phyloP scores from a whole-genome alignment of 768 basidiomycete species.

The Mycena maculata region DNA sequence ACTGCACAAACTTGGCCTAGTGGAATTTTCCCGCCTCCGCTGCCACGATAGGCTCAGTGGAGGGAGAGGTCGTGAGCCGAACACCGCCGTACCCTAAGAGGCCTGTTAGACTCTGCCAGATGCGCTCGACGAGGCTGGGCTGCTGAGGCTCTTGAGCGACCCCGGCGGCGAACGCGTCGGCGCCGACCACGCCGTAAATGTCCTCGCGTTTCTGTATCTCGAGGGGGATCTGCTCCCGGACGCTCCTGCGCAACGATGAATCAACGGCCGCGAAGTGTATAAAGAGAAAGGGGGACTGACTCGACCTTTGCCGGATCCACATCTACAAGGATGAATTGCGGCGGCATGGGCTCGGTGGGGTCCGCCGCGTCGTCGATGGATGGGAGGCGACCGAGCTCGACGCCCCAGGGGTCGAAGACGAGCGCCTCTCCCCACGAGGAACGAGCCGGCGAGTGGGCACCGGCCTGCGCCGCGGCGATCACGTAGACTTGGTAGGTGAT shows the following conservation, averaged over 20 bases:
- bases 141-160: neutral
- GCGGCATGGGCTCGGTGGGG: conserved; percentile 28
- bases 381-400: conserved; percentile 31
- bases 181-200: conserved; percentile 30
- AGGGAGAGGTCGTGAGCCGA: neutral
- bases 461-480: conserved; percentile 33
- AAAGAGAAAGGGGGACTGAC: conserved; percentile 8
- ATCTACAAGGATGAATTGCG: conserved; percentile 30
- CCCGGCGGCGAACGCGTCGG: neutral
- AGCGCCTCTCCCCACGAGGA: conserved; percentile 36
- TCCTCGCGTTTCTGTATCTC: conserved; percentile 34
- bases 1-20: too few relatives aligned
- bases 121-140: neutral
- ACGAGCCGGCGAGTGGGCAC: conserved; percentile 29
- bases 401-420: conserved; percentile 35
- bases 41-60: conserved; percentile 7
- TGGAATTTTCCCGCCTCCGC: conserved; percentile 2
- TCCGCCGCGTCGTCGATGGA: conserved; percentile 33
- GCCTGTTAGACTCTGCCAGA: neutral
- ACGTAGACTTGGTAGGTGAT: conserved; percentile 35
- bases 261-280: neutral
- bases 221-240: conserved; percentile 34
- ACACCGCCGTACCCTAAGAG: conserved; percentile 16
- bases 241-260: conserved; percentile 10
- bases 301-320: conserved; percentile 25